Conservation (phyloP, 768 basidiomycete genomes). For the Suillus plorans region DNA sequence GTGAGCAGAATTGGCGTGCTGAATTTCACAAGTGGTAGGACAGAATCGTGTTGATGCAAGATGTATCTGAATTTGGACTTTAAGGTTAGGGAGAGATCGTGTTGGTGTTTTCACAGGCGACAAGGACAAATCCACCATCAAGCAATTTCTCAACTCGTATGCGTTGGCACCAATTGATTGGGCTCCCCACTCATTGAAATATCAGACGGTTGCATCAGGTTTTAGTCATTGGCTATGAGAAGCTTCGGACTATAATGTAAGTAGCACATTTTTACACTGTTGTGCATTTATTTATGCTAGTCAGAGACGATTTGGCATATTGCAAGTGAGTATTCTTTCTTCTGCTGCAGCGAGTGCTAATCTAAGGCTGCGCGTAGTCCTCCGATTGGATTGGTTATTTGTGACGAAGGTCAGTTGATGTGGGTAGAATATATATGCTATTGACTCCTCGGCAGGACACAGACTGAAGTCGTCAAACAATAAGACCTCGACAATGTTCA, state of each 20-base stretch:
- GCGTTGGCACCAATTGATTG: constrained; percentile 22
- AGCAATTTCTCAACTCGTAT: constrained; percentile 74
- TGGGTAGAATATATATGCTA: neutral
- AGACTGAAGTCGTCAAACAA: constrained; percentile 88
- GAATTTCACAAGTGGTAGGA: constrained; percentile 95
- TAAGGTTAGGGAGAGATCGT: constrained; percentile 55
- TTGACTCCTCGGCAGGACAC: constrained; percentile 57
- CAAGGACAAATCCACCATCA: constrained; percentile 54
- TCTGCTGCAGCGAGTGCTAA: neutral
- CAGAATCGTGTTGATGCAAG: constrained; percentile 12
- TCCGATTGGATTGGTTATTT: constrained; percentile 89
- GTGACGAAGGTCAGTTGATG: constrained; percentile 76
- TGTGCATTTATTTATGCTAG: constrained; percentile 6
- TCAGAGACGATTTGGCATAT: constrained; percentile 54
- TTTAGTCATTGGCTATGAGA: constrained; percentile 93
- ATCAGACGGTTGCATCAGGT: constrained; percentile 76
- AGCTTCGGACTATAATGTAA: constrained; percentile 79
- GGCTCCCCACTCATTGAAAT: constrained; percentile 3
- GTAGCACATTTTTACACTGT: constrained; percentile 23
- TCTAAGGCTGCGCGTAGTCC: constrained; percentile 48
- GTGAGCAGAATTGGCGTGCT: constrained; percentile 82
- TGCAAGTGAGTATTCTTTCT: constrained; percentile 52
- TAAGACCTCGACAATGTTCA: constrained; percentile 88
- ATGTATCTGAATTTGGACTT: constrained; percentile 3
- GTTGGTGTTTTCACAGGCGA: constrained; percentile 61